phyloP scores from a whole-genome alignment of 164 flowering plant genomes.

The Magnolia officinalis region DNA sequence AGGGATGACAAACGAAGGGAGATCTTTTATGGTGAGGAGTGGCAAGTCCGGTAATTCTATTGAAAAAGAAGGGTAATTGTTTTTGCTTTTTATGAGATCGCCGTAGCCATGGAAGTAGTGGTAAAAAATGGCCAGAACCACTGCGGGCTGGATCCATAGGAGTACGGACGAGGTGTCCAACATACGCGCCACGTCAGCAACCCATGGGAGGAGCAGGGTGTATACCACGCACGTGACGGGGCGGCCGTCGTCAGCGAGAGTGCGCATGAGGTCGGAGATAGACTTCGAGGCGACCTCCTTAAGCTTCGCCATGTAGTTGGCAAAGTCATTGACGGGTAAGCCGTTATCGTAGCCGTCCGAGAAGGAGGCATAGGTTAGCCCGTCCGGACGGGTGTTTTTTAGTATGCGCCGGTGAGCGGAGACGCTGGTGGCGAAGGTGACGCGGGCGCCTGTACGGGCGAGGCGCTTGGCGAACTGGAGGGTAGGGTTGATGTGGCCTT shows the following conservation, averaged over 20 bases:
- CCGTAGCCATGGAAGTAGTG: slow-evolving; percentile 31
- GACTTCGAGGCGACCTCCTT: slow-evolving; percentile 24
- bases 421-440: slow-evolving; percentile 38
- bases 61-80: slow-evolving; percentile 8
- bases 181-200: slow-evolving; percentile 30
- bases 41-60: slow-evolving; percentile 33
- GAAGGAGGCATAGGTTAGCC: slow-evolving; percentile 30
- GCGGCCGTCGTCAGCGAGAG: slow-evolving; percentile 17
- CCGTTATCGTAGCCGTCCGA: slow-evolving; percentile 57
- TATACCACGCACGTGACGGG: slow-evolving; percentile 38
- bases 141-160: slow-evolving; percentile 43
- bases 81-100: neutral
- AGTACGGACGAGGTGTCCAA: slow-evolving; percentile 26
- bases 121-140: slow-evolving; percentile 30
- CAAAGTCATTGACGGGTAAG: neutral
- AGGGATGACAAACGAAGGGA: slow-evolving; percentile 35
- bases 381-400: slow-evolving; percentile 8
- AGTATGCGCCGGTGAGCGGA: slow-evolving; percentile 22
- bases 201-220: slow-evolving; percentile 46
- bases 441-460: slow-evolving; percentile 25
- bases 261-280: slow-evolving; percentile 20
- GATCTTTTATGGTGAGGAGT: slow-evolving; percentile 19
- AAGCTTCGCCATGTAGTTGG: slow-evolving; percentile 11
- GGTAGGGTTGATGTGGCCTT: slow-evolving; percentile 50
- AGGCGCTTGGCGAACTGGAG: slow-evolving; percentile 48